Evolutionary conservation across 2,329 filamentous ascomycete species (phyloP).

Genomic region (Fusarium drepaniforme): DNA sequence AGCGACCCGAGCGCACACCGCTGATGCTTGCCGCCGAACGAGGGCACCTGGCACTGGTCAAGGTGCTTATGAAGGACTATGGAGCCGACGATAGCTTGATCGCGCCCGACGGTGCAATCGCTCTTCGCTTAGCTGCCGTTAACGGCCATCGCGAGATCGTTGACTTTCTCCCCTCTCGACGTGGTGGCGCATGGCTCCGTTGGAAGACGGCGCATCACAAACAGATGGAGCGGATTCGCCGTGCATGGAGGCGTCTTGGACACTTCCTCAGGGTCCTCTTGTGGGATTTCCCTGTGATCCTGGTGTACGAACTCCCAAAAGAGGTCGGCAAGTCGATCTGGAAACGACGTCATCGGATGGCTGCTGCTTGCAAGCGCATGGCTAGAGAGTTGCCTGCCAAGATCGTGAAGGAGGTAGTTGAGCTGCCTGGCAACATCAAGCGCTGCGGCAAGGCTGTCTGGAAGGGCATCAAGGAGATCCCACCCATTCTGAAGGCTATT

Average conservation of each 20-base stretch:
- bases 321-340: conserved; percentile 29
- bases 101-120: conserved; percentile 59
- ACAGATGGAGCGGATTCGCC: conserved; percentile 44
- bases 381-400: conserved; percentile 42
- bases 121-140: conserved; percentile 57
- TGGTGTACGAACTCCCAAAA: conserved; percentile 46
- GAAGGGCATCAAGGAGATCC: conserved; percentile 39
- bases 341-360: conserved; percentile 44
- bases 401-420: conserved; percentile 35
- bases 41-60: conserved; percentile 56
- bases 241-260: conserved; percentile 38
- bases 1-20: conserved; percentile 51
- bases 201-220: conserved; percentile 50
- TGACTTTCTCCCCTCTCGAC: conserved; percentile 53
- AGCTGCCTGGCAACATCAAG: conserved; percentile 25
- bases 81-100: conserved; percentile 57
- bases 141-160: conserved; percentile 58
- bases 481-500: conserved; percentile 14
- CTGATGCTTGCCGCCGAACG: conserved; percentile 57
- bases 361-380: conserved; percentile 47
- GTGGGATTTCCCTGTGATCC: conserved; percentile 47
- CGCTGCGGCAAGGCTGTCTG: conserved; percentile 20
- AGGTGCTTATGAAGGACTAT: conserved; percentile 54
- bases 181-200: conserved; percentile 53
- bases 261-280: conserved; percentile 43